These are phyloP conservation scores for Calocybe gangraenosa DNA, from an alignment of 768 basidiomycete genomes.

Conservation along the genomic window DNA sequence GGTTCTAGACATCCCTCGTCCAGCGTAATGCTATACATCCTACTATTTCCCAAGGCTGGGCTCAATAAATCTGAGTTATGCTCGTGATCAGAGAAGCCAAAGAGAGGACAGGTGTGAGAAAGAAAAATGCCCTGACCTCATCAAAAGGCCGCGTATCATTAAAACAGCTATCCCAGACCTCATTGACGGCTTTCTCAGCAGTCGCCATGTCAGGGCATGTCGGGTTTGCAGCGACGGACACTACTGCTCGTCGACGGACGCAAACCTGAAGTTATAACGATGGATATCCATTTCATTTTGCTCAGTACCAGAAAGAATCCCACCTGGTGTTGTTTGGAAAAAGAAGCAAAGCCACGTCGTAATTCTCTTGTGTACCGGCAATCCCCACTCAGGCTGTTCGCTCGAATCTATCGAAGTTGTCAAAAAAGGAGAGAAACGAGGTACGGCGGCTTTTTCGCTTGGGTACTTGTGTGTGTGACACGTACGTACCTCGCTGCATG, in stretches of 20 bases:
- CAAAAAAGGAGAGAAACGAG: background rate
- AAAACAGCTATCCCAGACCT: conserved; percentile 97
- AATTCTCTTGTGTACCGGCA: conserved; percentile 85
- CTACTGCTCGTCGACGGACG: conserved; percentile 80
- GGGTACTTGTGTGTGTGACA: too few species aligned
- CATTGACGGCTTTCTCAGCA: conserved; percentile 89
- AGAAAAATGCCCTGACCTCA: conserved; percentile 52
- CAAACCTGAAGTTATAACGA: conserved; percentile 56
- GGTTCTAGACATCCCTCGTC: too few species aligned
- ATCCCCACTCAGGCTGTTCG: conserved; percentile 91
- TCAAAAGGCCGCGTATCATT: conserved; percentile 96
- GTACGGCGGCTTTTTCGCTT: too few species aligned
- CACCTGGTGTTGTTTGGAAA: conserved; percentile 95
- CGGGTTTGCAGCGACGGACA: conserved; percentile 80
- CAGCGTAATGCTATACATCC: too few species aligned
- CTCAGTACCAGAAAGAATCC: conserved; percentile 9
- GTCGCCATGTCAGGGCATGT: conserved; percentile 69
- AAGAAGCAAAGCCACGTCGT: conserved; percentile 66
- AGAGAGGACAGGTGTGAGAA: background rate
- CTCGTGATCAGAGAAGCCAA: too few species aligned
- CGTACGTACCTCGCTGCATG: conserved; percentile 93
- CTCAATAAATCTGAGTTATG: background rate
- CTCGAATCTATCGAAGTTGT: conserved; percentile 68
- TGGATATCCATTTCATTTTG: conserved; percentile 2
- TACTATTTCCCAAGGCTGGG: background rate